A percentile compares a stretch with the other conserved stretches of the same genome.
Conservation (phyloP, 371 early-diverging fungal genomes). For the Pancytospora philotis region DNA sequence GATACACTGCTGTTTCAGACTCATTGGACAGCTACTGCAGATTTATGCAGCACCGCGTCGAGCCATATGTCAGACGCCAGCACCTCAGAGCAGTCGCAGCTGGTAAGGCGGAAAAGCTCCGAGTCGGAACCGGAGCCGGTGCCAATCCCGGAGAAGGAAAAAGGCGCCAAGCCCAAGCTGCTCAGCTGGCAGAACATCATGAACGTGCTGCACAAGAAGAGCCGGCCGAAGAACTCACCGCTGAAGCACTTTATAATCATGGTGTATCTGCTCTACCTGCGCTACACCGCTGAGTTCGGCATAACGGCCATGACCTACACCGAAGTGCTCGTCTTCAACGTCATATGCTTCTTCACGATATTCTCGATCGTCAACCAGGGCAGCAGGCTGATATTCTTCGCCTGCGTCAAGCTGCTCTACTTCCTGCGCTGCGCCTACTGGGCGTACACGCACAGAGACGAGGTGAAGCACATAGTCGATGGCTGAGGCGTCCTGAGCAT, state of each 20-base stretch:
- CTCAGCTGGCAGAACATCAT: too few relatives aligned
- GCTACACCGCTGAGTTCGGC: constrained; percentile 11
- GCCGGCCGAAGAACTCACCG: background rate
- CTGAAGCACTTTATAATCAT: constrained; percentile 9
- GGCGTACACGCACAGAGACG: background rate
- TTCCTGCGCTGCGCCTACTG: background rate
- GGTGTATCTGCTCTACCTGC: constrained; percentile 12
- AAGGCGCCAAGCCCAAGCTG: too few relatives aligned
- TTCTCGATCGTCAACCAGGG: background rate
- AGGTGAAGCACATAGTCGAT: background rate
- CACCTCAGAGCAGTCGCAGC: too few relatives aligned
- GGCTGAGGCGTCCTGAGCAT: too few relatives aligned
- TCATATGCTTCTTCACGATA: background rate
- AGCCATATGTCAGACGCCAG: too few relatives aligned
- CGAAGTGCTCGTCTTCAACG: constrained; percentile 3
- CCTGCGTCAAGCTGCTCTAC: background rate
- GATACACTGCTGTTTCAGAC: too few relatives aligned
- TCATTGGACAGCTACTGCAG: too few relatives aligned
- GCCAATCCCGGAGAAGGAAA: too few relatives aligned
- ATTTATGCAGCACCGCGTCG: too few relatives aligned
- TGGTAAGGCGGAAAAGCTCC: too few relatives aligned
- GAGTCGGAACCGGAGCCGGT: too few relatives aligned
- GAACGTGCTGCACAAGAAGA: background rate
- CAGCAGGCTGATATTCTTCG: background rate
- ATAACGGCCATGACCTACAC: background rate